phyloP scores from a whole-genome alignment of 2,329 filamentous ascomycete species.

The Aureobasidium uvarum region DNA sequence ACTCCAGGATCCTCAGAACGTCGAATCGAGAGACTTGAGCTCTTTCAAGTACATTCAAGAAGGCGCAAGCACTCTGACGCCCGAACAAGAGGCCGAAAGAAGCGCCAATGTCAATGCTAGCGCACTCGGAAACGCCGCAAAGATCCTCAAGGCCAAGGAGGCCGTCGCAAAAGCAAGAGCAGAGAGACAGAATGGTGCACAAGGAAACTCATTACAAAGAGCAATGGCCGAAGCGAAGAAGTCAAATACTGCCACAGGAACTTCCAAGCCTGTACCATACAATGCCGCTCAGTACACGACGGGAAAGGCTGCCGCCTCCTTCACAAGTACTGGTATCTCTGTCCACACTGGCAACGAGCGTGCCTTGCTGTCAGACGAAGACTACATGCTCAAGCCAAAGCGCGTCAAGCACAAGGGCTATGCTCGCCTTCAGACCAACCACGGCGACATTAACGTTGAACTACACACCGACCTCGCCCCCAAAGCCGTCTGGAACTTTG shows the following conservation, averaged over 20 bases:
- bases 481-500: slow-evolving; percentile 95
- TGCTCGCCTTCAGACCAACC: slow-evolving; percentile 80
- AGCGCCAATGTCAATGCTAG: slow-evolving; percentile 66
- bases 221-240: slow-evolving; percentile 57
- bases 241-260: slow-evolving; percentile 45
- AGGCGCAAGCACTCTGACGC: slow-evolving; percentile 64
- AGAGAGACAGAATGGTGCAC: slow-evolving; percentile 56
- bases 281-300: slow-evolving; percentile 91
- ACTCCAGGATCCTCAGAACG: slow-evolving; percentile 90
- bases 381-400: slow-evolving; percentile 92
- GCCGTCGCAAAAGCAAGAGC: slow-evolving; percentile 87
- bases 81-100: slow-evolving; percentile 67
- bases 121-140: slow-evolving; percentile 74
- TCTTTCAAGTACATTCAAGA: slow-evolving; percentile 88
- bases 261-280: slow-evolving; percentile 56
- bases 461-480: slow-evolving; percentile 88
- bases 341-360: slow-evolving; percentile 86
- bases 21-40: slow-evolving; percentile 76
- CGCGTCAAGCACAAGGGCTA: slow-evolving; percentile 89
- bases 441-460: slow-evolving; percentile 83
- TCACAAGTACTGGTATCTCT: slow-evolving; percentile 91
- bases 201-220: slow-evolving; percentile 31
- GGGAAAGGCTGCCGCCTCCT: slow-evolving; percentile 85
- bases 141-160: slow-evolving; percentile 87
- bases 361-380: slow-evolving; percentile 85